Conservation (phyloP, 441 rosid genomes). For the Aleurites moluccanus region DNA sequence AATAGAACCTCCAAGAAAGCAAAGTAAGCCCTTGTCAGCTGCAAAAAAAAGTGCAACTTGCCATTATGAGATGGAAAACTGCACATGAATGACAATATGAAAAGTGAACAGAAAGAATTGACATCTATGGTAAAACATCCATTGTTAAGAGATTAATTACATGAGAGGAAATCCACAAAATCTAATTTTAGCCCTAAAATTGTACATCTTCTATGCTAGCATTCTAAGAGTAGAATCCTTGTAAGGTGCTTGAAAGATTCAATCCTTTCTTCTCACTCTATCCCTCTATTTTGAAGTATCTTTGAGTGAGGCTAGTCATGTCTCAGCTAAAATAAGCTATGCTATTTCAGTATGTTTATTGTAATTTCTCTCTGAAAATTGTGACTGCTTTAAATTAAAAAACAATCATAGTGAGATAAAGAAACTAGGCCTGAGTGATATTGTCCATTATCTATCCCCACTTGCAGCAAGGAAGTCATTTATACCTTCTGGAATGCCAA, state of each 20-base stretch:
- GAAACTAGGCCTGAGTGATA: not conserved
- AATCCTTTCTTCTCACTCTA: too few species aligned
- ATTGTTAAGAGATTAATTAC: too few species aligned
- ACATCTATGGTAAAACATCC: not conserved
- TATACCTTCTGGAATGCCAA: constrained; percentile 92
- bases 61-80: not conserved
- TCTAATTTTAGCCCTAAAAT: not conserved
- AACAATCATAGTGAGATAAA: not conserved
- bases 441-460: constrained; percentile 2
- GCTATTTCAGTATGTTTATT: too few species aligned
- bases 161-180: not conserved
- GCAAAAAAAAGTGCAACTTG: constrained; percentile 28
- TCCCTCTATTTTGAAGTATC: too few species aligned
- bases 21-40: constrained; percentile 95
- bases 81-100: not conserved
- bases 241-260: too few species aligned
- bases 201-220: not conserved
- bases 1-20: constrained; percentile 91
- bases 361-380: too few species aligned
- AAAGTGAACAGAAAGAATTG: not conserved
- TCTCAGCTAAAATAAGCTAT: too few species aligned
- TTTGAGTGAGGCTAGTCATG: too few species aligned
- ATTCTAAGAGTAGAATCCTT: too few species aligned
- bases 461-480: constrained; percentile 1
- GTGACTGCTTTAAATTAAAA: not conserved